Conservation (phyloP, 2,329 filamentous ascomycete genomes). For the Sclerotinia glacialis region DNA sequence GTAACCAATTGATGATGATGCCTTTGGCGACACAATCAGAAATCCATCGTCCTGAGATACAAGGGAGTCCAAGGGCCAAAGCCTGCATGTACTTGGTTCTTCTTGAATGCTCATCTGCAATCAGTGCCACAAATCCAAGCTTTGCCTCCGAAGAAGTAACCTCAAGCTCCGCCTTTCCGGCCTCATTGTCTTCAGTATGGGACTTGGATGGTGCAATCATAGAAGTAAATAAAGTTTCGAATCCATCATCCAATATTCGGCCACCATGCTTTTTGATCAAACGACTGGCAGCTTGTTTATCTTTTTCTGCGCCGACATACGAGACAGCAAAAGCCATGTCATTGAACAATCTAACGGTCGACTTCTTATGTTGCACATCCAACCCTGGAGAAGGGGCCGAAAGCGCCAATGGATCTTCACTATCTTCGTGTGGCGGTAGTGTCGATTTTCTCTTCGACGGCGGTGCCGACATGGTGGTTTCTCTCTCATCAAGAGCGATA, state of each 20-base stretch:
- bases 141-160: constrained; percentile 53
- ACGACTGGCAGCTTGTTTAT: constrained; percentile 56
- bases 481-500: neutral
- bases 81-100: constrained; percentile 94
- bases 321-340: constrained; percentile 89
- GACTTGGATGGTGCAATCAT: constrained; percentile 16
- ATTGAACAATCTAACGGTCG: constrained; percentile 54
- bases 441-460: constrained; percentile 31
- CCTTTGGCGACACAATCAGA: constrained; percentile 63
- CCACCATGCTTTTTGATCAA: constrained; percentile 72
- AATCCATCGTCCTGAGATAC: constrained; percentile 79
- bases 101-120: constrained; percentile 81
- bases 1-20: constrained; percentile 67
- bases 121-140: constrained; percentile 76
- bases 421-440: constrained; percentile 23
- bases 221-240: constrained; percentile 72
- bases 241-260: constrained; percentile 67
- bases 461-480: constrained; percentile 21
- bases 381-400: constrained; percentile 6
- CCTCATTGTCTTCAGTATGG: constrained; percentile 22
- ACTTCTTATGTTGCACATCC: constrained; percentile 2
- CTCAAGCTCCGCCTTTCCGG: constrained; percentile 44
- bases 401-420: constrained; percentile 33
- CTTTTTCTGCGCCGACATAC: constrained; percentile 54
- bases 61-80: constrained; percentile 83